These are phyloP conservation scores for Aspergillus funiculosus DNA, from an alignment of 495 filamentous ascomycete species.

Conservation along the genomic window DNA sequence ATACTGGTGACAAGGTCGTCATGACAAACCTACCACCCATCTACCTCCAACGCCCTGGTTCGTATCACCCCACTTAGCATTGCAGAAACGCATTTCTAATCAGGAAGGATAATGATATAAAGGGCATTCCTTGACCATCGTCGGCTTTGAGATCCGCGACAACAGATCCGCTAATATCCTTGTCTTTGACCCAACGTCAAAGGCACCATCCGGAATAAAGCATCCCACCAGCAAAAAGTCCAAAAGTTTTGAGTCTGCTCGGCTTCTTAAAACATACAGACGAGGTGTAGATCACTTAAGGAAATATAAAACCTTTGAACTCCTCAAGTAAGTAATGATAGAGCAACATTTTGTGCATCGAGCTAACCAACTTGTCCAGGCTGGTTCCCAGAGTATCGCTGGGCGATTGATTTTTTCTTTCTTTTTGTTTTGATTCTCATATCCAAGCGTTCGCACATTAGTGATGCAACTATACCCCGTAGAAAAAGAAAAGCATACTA, in stretches of 20 bases:
- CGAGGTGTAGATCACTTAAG: slow-evolving; percentile 58
- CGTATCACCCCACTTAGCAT: background rate
- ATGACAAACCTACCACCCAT: slow-evolving; percentile 71
- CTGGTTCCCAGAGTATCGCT: too few relatives aligned
- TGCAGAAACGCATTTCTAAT: background rate
- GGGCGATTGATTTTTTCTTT: too few relatives aligned
- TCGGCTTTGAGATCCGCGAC: slow-evolving; percentile 69
- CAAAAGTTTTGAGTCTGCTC: slow-evolving; percentile 44
- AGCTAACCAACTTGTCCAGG: background rate
- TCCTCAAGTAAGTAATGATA: slow-evolving; percentile 69
- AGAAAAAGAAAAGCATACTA: too few relatives aligned
- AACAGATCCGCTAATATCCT: slow-evolving; percentile 66
- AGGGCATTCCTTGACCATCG: slow-evolving; percentile 88
- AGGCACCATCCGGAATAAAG: slow-evolving; percentile 57
- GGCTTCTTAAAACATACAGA: slow-evolving; percentile 64
- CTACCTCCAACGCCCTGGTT: slow-evolving; percentile 83
- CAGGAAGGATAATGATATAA: background rate
- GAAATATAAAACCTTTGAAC: slow-evolving; percentile 70
- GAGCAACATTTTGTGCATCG: too few relatives aligned
- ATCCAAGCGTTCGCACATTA: too few relatives aligned
- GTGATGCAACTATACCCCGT: too few relatives aligned
- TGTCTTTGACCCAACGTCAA: slow-evolving; percentile 86
- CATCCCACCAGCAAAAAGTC: slow-evolving; percentile 43
- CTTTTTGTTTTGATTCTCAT: too few relatives aligned
- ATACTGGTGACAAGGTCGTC: slow-evolving; percentile 49